Percentiles rank a stretch among this genome's conserved stretches.
Conservation (phyloP, 1,139 yeast species). For the Candida tetrigidarum region DNA sequence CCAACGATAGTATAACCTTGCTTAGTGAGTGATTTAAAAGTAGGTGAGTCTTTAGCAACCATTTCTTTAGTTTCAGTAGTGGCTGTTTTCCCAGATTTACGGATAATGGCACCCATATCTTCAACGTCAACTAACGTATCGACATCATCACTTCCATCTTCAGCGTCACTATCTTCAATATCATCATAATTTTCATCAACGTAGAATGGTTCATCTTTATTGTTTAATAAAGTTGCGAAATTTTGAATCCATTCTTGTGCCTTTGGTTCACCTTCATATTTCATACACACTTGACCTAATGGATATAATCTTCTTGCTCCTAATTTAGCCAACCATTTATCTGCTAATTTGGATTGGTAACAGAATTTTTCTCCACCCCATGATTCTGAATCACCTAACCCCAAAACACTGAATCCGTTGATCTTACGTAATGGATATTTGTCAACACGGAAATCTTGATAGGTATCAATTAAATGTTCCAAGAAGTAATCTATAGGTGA, state of each 20-base stretch:
- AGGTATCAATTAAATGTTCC: slow-evolving; percentile 79
- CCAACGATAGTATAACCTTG: slow-evolving; percentile 96
- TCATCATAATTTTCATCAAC: slow-evolving; percentile 44
- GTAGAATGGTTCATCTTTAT: slow-evolving; percentile 68
- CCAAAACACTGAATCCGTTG: slow-evolving; percentile 83
- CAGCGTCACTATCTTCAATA: slow-evolving; percentile 47
- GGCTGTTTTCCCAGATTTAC: slow-evolving; percentile 31
- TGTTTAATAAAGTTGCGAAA: slow-evolving; percentile 61
- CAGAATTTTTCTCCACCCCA: slow-evolving; percentile 83
- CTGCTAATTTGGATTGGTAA: slow-evolving; percentile 80
- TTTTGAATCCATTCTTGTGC: slow-evolving; percentile 70
- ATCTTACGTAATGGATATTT: slow-evolving; percentile 71
- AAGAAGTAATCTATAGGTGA: slow-evolving; percentile 89
- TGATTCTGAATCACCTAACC: slow-evolving; percentile 85
- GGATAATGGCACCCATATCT: slow-evolving; percentile 74
- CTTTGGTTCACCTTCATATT: slow-evolving; percentile 64
- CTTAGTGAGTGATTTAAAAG: slow-evolving; percentile 83
- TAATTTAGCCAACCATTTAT: slow-evolving; percentile 74
- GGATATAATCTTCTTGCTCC: slow-evolving; percentile 90
- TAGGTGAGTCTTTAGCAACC: slow-evolving; percentile 92
- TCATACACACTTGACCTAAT: slow-evolving; percentile 83
- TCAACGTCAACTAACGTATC: slow-evolving; percentile 76
- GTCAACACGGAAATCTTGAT: slow-evolving; percentile 84
- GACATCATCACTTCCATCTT: slow-evolving; percentile 45
- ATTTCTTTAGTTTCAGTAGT: slow-evolving; percentile 68